Evolutionary conservation across 352 stramenopile species (phyloP), one percentile per base, ranked within the genome.

Genomic region (Globisporangium parvum): DNA sequence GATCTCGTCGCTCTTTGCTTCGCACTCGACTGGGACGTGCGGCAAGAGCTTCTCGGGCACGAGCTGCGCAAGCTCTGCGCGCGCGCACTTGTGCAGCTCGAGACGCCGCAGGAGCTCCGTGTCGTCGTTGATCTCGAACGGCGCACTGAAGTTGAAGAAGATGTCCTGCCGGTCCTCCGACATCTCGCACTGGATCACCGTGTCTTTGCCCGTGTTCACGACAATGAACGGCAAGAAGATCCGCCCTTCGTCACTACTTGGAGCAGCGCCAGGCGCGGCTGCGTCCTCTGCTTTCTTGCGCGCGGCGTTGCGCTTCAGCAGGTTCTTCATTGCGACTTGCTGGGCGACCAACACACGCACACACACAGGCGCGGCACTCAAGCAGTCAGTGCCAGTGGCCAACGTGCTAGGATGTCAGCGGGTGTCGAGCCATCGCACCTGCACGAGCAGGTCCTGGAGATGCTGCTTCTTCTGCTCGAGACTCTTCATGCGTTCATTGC

Each of bases 41-140:
- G 75, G 75, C 33, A 95, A 62, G 23, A 95, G 67, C 46, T 88
- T 88, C 35, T 89, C 77, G 1, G 83, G 74, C 6, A 95, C 74
- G 57, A 91, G 77, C 44, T 77, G 63, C 66, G 86, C 85, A 17
- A 91, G 61, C 47, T 93, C 77, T n/a, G 67, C 52, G 37, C 71
- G 82, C 39, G 70, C 49, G 45, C 75, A 74, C 58, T 91, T 87
- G 73, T 96, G 88, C 69, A 98, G 73, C 47, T 89, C 85, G 42
- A 99, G 75, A 57, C 88, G 85, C 65, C 97, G 97, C 60, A 99
- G 71, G 55, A 99, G 97, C 44, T 98, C 95, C 59, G 96, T 98
- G 70, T 98, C 96, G 75, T 98, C 95, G 65, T 98, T 96, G 70
- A 99, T 98, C 73, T 99, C 94, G 72, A 98, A 99, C 39, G 93